phyloP scores from a whole-genome alignment of 257 asterid species.

The Cinchona pubescens region DNA sequence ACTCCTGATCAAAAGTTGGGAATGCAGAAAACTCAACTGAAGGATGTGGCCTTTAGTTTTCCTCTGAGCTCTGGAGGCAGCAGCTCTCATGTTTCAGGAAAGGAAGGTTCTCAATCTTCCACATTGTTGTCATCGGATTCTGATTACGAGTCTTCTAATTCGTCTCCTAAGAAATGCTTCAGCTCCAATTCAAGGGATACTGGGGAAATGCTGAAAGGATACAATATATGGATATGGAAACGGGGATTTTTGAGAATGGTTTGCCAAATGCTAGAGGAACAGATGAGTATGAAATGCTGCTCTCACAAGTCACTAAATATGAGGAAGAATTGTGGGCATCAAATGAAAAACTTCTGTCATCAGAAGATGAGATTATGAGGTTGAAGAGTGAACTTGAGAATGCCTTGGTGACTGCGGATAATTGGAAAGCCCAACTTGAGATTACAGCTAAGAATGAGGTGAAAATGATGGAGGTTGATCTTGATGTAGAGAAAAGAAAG shows the following conservation, averaged over 20 bases:
- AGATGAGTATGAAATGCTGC: conserved; percentile 15
- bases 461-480: conserved; percentile 35
- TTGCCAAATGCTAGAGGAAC: conserved; percentile 14
- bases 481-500: conserved; percentile 41
- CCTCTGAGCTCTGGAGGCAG: conserved; percentile 57
- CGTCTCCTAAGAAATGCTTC: conserved; percentile 27
- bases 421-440: conserved; percentile 41
- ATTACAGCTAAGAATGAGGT: conserved; percentile 43
- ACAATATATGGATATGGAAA: conserved; percentile 22
- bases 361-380: conserved; percentile 54
- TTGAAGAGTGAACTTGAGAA: conserved; percentile 41
- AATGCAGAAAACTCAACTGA: conserved; percentile 30
- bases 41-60: conserved; percentile 32
- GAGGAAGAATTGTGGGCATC: conserved; percentile 39
- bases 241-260: conserved; percentile 19
- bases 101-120: conserved; percentile 51
- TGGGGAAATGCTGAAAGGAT: conserved; percentile 25
- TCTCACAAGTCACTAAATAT: conserved; percentile 26
- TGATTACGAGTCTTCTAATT: conserved; percentile 57
- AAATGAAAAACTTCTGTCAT: conserved; percentile 32
- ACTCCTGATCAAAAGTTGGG: conserved; percentile 49
- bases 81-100: conserved; percentile 44
- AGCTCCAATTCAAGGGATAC: conserved; percentile 14
- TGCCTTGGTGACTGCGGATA: conserved; percentile 30
- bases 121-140: conserved; percentile 54